Percentiles rank a stretch among this genome's conserved stretches.
Conservation (phyloP, 2,329 filamentous ascomycete species). For the Nigrograna mackinnonii region DNA sequence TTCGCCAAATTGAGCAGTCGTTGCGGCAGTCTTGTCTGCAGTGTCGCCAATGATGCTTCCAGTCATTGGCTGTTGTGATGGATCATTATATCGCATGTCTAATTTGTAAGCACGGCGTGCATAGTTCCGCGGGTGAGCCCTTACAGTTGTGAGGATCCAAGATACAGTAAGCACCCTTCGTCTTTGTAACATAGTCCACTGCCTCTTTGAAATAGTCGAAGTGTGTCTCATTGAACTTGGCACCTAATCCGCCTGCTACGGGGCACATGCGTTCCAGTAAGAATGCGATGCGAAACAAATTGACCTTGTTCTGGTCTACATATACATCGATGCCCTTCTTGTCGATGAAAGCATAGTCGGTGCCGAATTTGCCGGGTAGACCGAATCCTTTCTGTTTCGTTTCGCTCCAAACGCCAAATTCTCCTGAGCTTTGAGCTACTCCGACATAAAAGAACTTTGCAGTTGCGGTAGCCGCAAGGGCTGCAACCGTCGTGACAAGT, state of each 20-base stretch:
- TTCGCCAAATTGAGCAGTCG: constrained; percentile 50
- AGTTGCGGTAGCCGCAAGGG: constrained; percentile 6
- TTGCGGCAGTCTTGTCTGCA: constrained; percentile 48
- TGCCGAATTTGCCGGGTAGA: constrained; percentile 52
- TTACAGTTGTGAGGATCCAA: constrained; percentile 52
- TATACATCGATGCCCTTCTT: constrained; percentile 49
- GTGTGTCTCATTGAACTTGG: constrained; percentile 55
- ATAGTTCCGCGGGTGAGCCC: background rate
- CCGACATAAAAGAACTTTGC: constrained; percentile 16
- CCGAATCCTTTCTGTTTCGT: constrained; percentile 25
- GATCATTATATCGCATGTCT: constrained; percentile 57
- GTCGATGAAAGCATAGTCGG: constrained; percentile 55
- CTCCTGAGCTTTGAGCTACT: constrained; percentile 15
- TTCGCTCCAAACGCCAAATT: constrained; percentile 13
- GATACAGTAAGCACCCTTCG: constrained; percentile 52
- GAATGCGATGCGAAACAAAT: constrained; percentile 54
- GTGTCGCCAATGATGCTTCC: constrained; percentile 54
- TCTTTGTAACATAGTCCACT: constrained; percentile 53
- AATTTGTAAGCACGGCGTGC: background rate
- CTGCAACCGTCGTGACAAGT: constrained; percentile 1
- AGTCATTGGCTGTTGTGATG: constrained; percentile 50
- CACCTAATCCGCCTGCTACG: constrained; percentile 47
- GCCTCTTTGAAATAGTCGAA: constrained; percentile 50
- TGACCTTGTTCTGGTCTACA: constrained; percentile 45
- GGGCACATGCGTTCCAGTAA: constrained; percentile 55